Conservation (phyloP, 805 yeast genomes). For the Suhomyces tanzawaensis region DNA sequence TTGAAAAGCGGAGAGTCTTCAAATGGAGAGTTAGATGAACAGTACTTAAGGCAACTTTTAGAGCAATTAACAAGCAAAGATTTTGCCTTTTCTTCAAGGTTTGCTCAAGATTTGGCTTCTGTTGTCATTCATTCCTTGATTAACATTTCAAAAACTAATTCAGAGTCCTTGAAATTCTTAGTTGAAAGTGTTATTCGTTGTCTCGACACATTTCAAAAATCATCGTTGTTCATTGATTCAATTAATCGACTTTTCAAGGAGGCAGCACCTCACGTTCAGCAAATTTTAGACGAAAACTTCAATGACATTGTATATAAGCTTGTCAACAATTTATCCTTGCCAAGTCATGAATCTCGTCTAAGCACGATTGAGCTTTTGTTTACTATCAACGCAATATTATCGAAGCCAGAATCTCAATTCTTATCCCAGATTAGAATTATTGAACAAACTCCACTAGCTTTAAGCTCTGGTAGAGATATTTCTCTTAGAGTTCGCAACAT, state of each 20-base stretch:
- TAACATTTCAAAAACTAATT: conserved; percentile 15
- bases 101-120: conserved; percentile 44
- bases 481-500: conserved; percentile 64
- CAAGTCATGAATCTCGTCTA: conserved; percentile 51
- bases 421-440: conserved; percentile 54
- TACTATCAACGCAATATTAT: conserved; percentile 20
- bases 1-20: conserved; percentile 33
- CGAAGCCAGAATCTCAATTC: conserved; percentile 33
- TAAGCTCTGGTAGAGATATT: conserved; percentile 71
- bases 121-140: conserved; percentile 31
- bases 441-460: conserved; percentile 70
- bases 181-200: conserved; percentile 12
- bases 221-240: conserved; percentile 39
- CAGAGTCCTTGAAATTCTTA: conserved; percentile 14
- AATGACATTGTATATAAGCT: conserved; percentile 13
- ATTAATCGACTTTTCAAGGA: conserved; percentile 23
- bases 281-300: conserved; percentile 4
- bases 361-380: conserved; percentile 50
- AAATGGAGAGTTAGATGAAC: conserved; percentile 16
- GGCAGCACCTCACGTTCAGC: background rate
- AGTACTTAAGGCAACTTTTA: conserved; percentile 16
- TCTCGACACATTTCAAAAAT: conserved; percentile 26
- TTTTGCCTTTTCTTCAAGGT: conserved; percentile 15
- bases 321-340: conserved; percentile 39
- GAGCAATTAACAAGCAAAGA: conserved; percentile 8